phyloP scores from a whole-genome alignment of 441 rosid genomes.

The Geranium incanum region DNA sequence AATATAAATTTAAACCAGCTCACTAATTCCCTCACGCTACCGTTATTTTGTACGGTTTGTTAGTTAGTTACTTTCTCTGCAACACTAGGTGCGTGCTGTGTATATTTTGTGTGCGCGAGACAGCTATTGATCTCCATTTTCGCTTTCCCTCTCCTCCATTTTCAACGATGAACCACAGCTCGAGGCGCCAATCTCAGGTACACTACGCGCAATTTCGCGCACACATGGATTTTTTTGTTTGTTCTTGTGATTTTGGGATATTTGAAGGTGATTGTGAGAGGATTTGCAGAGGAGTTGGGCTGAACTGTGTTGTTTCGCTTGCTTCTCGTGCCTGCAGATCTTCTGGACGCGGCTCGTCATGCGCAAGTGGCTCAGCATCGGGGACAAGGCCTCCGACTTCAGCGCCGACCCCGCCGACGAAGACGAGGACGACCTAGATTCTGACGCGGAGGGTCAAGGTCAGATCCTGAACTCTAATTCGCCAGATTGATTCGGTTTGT shows the following conservation, averaged over 20 bases:
- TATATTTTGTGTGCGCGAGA: neutral
- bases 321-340: conserved; percentile 54
- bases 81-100: neutral
- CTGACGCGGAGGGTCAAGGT: conserved; percentile 31
- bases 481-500: neutral
- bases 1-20: neutral
- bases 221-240: neutral
- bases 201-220: neutral
- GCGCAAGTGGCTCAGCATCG: conserved; percentile 78
- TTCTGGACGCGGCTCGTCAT: conserved; percentile 67
- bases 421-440: conserved; percentile 17
- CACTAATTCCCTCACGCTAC: neutral
- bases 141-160: neutral
- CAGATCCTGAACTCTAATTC: neutral
- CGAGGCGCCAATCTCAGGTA: neutral
- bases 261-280: conserved; percentile 19
- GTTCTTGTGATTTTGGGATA: neutral
- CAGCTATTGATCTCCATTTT: neutral
- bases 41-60: neutral
- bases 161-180: neutral
- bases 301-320: conserved; percentile 71
- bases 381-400: conserved; percentile 54
- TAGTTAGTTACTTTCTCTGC: neutral
- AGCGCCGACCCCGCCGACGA: conserved; percentile 70
- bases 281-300: conserved; percentile 57